These are phyloP conservation scores for Orobanche coerulescens DNA, from an alignment of 257 asterid genomes.

Conservation along the genomic window DNA sequence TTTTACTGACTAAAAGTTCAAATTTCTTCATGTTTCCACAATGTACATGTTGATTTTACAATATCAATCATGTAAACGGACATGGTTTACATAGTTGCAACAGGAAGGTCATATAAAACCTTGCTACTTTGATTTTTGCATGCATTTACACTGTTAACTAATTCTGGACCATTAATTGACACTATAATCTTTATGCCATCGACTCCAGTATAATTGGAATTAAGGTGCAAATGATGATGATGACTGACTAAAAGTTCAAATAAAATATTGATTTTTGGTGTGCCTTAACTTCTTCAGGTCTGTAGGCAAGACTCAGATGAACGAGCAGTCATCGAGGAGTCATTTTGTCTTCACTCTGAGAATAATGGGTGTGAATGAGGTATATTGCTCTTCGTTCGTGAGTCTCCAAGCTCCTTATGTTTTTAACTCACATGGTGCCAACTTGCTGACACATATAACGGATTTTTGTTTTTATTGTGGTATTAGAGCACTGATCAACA, in stretches of 20 bases:
- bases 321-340: constrained; percentile 89
- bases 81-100: too few species aligned
- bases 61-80: too few species aligned
- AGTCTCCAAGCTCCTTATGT: background rate
- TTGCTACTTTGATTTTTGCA: too few species aligned
- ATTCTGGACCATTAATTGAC: too few species aligned
- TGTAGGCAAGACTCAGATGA: constrained; percentile 92
- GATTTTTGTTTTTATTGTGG: background rate
- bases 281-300: constrained; percentile 40
- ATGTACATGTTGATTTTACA: too few species aligned
- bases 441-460: constrained; percentile 3
- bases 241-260: background rate
- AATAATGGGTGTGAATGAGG: constrained; percentile 82
- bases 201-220: too few species aligned
- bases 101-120: too few species aligned
- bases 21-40: constrained; percentile 4
- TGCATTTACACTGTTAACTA: too few species aligned
- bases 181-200: too few species aligned
- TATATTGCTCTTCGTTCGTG: constrained; percentile 18
- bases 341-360: constrained; percentile 86
- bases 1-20: background rate
- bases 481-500: constrained; percentile 82
- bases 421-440: background rate
- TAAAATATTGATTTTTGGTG: constrained; percentile 6
- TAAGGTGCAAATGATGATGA: too few species aligned